Evolutionary conservation across 192 early-diverging fungal species (phyloP).

Genomic region (Funneliformis mosseae): DNA sequence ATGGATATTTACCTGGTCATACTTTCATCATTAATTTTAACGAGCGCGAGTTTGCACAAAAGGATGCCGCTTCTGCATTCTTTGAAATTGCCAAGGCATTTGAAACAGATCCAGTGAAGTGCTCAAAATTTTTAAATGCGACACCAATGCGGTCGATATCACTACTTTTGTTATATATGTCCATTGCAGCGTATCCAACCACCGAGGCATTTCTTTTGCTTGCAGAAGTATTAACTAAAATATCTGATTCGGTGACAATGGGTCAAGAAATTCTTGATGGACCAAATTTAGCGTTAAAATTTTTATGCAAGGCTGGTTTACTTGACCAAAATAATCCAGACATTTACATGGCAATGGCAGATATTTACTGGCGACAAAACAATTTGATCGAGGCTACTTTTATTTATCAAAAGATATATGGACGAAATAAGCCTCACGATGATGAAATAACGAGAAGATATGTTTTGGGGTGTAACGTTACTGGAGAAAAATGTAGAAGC

Average conservation of each 20-base stretch:
- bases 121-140: neutral
- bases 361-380: neutral
- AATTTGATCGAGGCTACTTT: neutral
- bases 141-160: neutral
- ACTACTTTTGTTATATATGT: neutral
- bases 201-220: neutral
- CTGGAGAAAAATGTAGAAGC: neutral
- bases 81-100: neutral
- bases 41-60: neutral
- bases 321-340: neutral
- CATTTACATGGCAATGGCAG: neutral
- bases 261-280: neutral
- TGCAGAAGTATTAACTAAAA: neutral
- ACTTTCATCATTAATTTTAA: neutral
- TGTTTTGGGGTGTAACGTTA: neutral
- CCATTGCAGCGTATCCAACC: neutral
- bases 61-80: neutral
- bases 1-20: neutral
- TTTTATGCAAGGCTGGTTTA: neutral
- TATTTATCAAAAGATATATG: neutral
- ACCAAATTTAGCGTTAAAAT: neutral
- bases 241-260: neutral
- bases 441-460: neutral
- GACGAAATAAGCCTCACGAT: neutral
- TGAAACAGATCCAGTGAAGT: neutral